These are phyloP conservation scores for Amanita phalloides DNA, from an alignment of 768 basidiomycete genomes.

Conservation along the genomic window DNA sequence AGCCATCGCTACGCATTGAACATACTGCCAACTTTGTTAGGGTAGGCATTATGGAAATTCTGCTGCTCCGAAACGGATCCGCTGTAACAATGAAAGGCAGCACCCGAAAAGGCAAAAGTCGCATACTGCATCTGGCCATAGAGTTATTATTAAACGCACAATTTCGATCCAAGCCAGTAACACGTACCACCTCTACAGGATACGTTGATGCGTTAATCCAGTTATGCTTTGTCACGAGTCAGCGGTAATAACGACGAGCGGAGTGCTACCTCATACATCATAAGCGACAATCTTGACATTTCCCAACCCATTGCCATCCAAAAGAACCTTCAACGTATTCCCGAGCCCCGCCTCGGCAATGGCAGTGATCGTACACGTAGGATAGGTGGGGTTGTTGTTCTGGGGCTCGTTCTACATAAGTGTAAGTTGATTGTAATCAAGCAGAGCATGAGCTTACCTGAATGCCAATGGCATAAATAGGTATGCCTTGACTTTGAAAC, in stretches of 20 bases:
- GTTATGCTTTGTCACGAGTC: conserved; percentile 35
- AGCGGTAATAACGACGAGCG: background rate
- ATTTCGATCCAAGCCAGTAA: too few species aligned
- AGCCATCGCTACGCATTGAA: background rate
- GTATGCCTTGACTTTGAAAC: conserved; percentile 49
- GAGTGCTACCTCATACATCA: background rate
- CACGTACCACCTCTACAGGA: conserved; percentile 33
- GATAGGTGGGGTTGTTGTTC: conserved; percentile 58
- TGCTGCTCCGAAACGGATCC: conserved; percentile 45
- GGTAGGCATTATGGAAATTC: conserved; percentile 42
- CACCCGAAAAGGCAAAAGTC: conserved; percentile 46
- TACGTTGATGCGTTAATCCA: conserved; percentile 60
- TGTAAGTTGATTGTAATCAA: too few species aligned
- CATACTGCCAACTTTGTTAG: conserved; percentile 31
- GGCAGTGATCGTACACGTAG: conserved; percentile 46
- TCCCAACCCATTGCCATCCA: conserved; percentile 53
- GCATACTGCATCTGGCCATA: conserved; percentile 39
- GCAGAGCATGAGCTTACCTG: conserved; percentile 16
- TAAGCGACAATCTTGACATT: conserved; percentile 50
- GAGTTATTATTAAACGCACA: background rate
- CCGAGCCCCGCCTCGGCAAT: conserved; percentile 51
- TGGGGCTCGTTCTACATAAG: conserved; percentile 33
- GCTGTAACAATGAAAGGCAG: conserved; percentile 64
- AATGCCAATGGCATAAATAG: conserved; percentile 52
- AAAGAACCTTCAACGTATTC: conserved; percentile 38